Conservation (phyloP, 768 basidiomycete species). For the Tricholoma terreum region DNA sequence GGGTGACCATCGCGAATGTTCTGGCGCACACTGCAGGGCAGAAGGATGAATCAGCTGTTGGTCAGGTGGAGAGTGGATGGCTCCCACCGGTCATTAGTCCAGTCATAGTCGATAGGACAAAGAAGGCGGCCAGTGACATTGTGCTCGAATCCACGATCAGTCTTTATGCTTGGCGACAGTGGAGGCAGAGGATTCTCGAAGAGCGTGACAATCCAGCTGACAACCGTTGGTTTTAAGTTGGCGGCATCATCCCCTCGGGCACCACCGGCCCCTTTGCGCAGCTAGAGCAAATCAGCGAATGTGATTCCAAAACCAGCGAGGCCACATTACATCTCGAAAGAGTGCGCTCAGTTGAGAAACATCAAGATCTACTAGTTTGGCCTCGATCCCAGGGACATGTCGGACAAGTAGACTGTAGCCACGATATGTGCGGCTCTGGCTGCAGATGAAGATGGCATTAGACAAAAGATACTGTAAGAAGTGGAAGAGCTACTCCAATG, state of each 20-base stretch:
- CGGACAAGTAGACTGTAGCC: not conserved
- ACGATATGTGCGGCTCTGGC: not conserved
- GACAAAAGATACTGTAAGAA: not conserved
- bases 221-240: slow-evolving; percentile 1
- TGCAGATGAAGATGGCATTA: not conserved
- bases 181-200: not conserved
- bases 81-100: slow-evolving; percentile 13
- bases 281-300: too few species aligned
- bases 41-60: not conserved
- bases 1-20: slow-evolving; percentile 9
- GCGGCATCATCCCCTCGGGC: slow-evolving; percentile 9
- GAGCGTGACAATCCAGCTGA: slow-evolving; percentile 2
- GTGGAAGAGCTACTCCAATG: not conserved
- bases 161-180: not conserved
- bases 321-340: not conserved
- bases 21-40: too few species aligned
- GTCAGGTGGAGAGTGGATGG: not conserved
- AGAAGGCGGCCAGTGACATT: slow-evolving; percentile 13
- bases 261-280: too few species aligned
- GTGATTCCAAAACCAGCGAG: too few species aligned
- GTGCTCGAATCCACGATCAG: slow-evolving; percentile 14
- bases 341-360: too few species aligned
- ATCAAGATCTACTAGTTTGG: not conserved
- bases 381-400: not conserved
- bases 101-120: slow-evolving; percentile 15